Percentiles rank a stretch among this genome's conserved stretches.
Conservation (phyloP, 768 basidiomycete genomes). For the Asterophora parasitica region DNA sequence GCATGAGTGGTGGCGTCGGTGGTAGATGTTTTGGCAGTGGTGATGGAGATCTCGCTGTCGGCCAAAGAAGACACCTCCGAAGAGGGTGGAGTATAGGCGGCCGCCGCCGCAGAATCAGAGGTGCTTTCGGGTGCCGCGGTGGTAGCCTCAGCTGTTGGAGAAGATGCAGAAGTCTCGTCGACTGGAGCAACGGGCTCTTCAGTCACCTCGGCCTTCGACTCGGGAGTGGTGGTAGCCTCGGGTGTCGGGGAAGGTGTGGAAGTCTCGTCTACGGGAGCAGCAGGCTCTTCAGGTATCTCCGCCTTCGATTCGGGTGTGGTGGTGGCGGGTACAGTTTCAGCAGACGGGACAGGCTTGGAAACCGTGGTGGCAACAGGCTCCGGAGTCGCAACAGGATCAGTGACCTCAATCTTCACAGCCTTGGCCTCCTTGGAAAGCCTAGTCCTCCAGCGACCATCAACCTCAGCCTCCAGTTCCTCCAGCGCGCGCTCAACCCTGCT, state of each 20-base stretch:
- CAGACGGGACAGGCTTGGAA: neutral
- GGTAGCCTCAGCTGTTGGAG: neutral
- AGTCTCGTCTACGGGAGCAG: neutral
- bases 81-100: neutral
- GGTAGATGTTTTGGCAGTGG: neutral
- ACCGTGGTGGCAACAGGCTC: neutral
- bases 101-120: neutral
- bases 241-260: neutral
- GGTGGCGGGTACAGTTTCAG: too few species aligned
- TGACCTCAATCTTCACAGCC: slow-evolving; percentile 8
- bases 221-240: neutral
- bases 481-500: slow-evolving; percentile 51
- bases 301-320: neutral
- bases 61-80: neutral
- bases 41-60: neutral
- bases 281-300: neutral
- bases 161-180: neutral
- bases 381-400: neutral
- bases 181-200: neutral
- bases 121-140: neutral
- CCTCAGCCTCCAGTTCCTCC: slow-evolving; percentile 43
- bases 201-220: neutral
- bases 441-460: slow-evolving; percentile 38
- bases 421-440: slow-evolving; percentile 21
- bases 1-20: neutral